phyloP scores from a whole-genome alignment of 2,329 filamentous ascomycete genomes.

The Aspergillus aculeatinus region DNA sequence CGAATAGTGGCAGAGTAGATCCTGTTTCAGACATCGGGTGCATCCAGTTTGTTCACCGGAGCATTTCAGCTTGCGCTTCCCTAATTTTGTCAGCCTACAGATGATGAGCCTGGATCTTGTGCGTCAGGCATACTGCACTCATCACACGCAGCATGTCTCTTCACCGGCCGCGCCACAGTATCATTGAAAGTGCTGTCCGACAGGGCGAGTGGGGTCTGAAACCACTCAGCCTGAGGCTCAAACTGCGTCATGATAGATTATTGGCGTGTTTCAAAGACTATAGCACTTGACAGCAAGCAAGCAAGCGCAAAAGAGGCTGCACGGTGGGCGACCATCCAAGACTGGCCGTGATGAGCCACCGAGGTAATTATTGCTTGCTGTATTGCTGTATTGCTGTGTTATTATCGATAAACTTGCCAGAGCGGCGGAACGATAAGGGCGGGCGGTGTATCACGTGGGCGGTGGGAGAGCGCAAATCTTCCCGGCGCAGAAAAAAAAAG shows the following conservation, averaged over 20 bases:
- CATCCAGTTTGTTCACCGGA: slow-evolving; percentile 47
- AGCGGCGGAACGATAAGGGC: slow-evolving; percentile 23
- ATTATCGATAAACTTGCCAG: not conserved
- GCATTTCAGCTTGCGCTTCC: slow-evolving; percentile 50
- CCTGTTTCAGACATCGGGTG: slow-evolving; percentile 44
- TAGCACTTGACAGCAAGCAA: not conserved
- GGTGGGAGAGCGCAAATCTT: slow-evolving; percentile 24
- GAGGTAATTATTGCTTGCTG: not conserved
- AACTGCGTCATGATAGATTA: slow-evolving; percentile 11
- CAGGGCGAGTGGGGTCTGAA: slow-evolving; percentile 6
- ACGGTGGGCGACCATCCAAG: not conserved
- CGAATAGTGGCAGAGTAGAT: slow-evolving; percentile 46
- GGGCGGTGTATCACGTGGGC: slow-evolving; percentile 40
- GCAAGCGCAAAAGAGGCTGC: not conserved
- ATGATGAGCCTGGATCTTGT: slow-evolving; percentile 4
- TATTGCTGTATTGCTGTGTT: not conserved
- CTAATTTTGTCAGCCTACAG: slow-evolving; percentile 21
- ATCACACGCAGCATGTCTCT: slow-evolving; percentile 50
- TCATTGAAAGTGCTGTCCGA: slow-evolving; percentile 9
- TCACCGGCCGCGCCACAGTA: slow-evolving; percentile 27
- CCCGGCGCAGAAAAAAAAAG: slow-evolving; percentile 13
- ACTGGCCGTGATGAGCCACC: not conserved
- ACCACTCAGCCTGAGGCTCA: slow-evolving; percentile 12
- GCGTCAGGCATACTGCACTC: slow-evolving; percentile 45
- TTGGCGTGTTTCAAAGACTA: not conserved